Evolutionary conservation across 2,329 filamentous ascomycete genomes (phyloP).

Genomic region (Phyllosticta capitalensis): DNA sequence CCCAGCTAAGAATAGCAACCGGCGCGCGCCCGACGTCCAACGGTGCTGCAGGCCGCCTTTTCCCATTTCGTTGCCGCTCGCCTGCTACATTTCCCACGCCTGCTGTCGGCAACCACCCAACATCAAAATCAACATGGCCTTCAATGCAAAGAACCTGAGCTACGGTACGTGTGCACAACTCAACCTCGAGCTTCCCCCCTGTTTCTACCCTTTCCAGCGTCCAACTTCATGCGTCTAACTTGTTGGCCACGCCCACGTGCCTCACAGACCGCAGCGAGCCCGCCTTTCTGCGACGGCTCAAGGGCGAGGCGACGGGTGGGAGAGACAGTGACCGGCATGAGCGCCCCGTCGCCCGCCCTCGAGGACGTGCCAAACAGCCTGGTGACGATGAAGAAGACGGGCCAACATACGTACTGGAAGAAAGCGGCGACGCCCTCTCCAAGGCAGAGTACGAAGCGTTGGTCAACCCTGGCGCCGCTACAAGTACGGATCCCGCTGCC

Average conservation of each 20-base stretch:
- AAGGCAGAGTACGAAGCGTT: constrained; percentile 42
- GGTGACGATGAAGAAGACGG: constrained; percentile 63
- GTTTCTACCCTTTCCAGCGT: not conserved
- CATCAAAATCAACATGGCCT: constrained; percentile 38
- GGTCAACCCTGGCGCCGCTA: constrained; percentile 15
- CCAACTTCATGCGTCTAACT: not conserved
- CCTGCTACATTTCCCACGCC: constrained; percentile 1
- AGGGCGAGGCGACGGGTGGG: constrained; percentile 42
- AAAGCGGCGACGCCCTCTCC: constrained; percentile 53
- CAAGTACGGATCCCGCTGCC: constrained; percentile 10
- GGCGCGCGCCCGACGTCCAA: not conserved
- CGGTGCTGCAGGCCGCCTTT: not conserved
- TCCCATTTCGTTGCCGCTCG: constrained; percentile 5
- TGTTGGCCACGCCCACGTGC: not conserved
- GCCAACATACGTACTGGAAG: constrained; percentile 65
- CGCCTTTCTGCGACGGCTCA: constrained; percentile 38
- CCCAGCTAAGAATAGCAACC: constrained; percentile 4
- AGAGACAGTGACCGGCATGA: constrained; percentile 39
- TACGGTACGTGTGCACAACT: constrained; percentile 42
- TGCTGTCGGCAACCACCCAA: not conserved
- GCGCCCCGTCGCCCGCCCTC: constrained; percentile 34
- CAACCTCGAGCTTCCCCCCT: not conserved
- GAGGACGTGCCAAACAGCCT: constrained; percentile 36
- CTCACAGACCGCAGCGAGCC: constrained; percentile 41
- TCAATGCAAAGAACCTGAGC: constrained; percentile 60